Evolutionary conservation across 305 asterid genomes (phyloP), one percentile per base, ranked within the genome.

Genomic region (Coffea humblotiana): DNA sequence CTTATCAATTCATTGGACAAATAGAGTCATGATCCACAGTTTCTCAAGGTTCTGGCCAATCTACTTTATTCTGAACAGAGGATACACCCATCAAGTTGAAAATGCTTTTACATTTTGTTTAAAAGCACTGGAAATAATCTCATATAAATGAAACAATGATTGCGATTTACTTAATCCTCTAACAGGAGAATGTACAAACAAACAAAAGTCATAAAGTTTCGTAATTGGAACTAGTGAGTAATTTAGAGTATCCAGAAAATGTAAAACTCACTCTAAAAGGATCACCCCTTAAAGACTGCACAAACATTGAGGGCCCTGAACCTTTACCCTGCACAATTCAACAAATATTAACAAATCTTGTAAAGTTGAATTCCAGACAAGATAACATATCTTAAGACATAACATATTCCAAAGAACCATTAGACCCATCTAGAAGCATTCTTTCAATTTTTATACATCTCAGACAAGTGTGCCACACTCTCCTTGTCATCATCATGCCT

Each of bases 281-380:
- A 88, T 92, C 98, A 1, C 98, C 97, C 89, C 99, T 89, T 87
- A 95, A 85, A 78, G 98, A 95, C 85, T 95, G 98, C 82, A 95
- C 97, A 86, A 91, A 93, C 99, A 95, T 93, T 48, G 99, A 92
- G 75, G 97, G 89, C 72, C 94, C 92, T 71, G 92, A 88, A 83
- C 96, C 90, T 93, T 90, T 95, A 84, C 97, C 98, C 99, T 95
- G 93, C 75, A 80, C 77, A 61, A 80, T 68, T 80, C 43, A 82
- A 76, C 58, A 82, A 72, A 54, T 37, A n/a, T 47, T 52, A 60
- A 60, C 27, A 56, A 61, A 43, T 27, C 48, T 14, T 54, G 67
- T 71, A 29, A 77, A 71, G 49, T 58, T 32, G n/a, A 21, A 71
- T 4, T 68, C 60, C n/a, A 35, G 37, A 74, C 48, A 61, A 66